These are phyloP conservation scores for Leucocoprinus leucothites DNA, from an alignment of 768 basidiomycete genomes.

Conservation along the genomic window DNA sequence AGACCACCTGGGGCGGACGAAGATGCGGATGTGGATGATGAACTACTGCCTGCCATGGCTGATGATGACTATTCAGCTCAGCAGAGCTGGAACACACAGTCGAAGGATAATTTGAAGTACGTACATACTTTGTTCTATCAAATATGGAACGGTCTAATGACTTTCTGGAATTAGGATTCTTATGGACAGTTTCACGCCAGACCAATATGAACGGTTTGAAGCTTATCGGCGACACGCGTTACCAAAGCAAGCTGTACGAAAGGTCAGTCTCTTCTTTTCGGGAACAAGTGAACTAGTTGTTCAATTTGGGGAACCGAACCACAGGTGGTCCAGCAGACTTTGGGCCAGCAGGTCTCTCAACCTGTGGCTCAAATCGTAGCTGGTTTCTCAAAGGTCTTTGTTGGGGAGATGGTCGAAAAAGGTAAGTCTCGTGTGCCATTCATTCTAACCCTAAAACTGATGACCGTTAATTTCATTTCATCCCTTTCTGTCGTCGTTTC, in stretches of 20 bases:
- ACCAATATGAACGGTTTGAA: slow-evolving; percentile 87
- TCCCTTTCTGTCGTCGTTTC: too few species aligned
- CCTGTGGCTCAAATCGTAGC: slow-evolving; percentile 88
- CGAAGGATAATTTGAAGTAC: slow-evolving; percentile 84
- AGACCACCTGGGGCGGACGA: slow-evolving; percentile 31
- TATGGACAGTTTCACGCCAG: slow-evolving; percentile 83
- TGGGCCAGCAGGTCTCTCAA: slow-evolving; percentile 79
- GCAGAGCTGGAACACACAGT: slow-evolving; percentile 80
- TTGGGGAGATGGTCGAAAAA: slow-evolving; percentile 89
- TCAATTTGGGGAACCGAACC: too few species aligned
- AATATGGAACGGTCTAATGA: background rate
- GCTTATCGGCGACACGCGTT: slow-evolving; percentile 82
- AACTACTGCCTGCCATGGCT: slow-evolving; percentile 79
- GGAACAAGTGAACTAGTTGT: background rate
- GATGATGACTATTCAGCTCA: slow-evolving; percentile 88
- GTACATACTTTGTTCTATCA: background rate
- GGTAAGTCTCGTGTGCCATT: slow-evolving; percentile 40
- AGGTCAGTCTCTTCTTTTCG: slow-evolving; percentile 38
- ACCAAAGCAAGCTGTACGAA: slow-evolving; percentile 79
- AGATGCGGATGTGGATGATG: slow-evolving; percentile 76
- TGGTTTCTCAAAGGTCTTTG: slow-evolving; percentile 88
- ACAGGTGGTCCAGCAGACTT: slow-evolving; percentile 80
- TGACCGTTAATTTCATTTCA: background rate
- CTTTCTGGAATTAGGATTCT: slow-evolving; percentile 52
- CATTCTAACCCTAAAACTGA: too few species aligned